Evolutionary conservation across 163 green algal genomes (phyloP).

Genomic region (Scenedesmus sp.): DNA sequence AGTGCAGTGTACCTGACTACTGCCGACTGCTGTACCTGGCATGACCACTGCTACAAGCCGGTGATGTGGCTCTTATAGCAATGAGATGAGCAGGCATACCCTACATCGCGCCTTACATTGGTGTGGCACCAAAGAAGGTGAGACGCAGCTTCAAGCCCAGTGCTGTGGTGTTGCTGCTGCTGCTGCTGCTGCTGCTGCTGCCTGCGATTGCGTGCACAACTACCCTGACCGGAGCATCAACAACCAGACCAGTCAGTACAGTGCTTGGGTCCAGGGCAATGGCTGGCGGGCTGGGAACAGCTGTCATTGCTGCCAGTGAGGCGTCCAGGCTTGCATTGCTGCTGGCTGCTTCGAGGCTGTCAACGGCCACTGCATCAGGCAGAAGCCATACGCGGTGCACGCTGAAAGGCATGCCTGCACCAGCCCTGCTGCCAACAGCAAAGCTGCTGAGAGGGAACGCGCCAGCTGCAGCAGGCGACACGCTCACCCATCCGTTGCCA

Average conservation of each 20-base stretch:
- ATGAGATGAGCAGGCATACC: too few species aligned
- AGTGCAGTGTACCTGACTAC: background rate
- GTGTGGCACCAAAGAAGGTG: slow-evolving; percentile 31
- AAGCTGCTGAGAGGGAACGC: background rate
- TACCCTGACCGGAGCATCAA: background rate
- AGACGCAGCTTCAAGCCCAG: slow-evolving; percentile 24
- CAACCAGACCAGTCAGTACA: background rate
- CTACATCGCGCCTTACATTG: background rate
- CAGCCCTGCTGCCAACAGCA: background rate
- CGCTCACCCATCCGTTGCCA: background rate
- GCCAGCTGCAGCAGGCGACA: background rate
- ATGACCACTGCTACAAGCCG: background rate
- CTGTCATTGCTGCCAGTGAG: background rate
- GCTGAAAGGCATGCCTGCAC: background rate
- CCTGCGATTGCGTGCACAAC: slow-evolving; percentile 10
- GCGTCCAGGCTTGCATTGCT: background rate
- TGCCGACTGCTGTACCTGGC: background rate
- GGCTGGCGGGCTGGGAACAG: background rate
- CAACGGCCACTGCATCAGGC: background rate
- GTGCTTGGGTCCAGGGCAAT: slow-evolving; percentile 5
- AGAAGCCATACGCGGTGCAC: slow-evolving; percentile 1
- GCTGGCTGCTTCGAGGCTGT: background rate
- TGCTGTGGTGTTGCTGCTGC: background rate
- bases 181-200: slow-evolving; percentile 21
- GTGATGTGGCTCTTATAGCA: background rate